These are phyloP conservation scores for Miscanthus lutarioriparius DNA, from an alignment of 176 grass and related monocot genomes.

Conservation along the genomic window DNA sequence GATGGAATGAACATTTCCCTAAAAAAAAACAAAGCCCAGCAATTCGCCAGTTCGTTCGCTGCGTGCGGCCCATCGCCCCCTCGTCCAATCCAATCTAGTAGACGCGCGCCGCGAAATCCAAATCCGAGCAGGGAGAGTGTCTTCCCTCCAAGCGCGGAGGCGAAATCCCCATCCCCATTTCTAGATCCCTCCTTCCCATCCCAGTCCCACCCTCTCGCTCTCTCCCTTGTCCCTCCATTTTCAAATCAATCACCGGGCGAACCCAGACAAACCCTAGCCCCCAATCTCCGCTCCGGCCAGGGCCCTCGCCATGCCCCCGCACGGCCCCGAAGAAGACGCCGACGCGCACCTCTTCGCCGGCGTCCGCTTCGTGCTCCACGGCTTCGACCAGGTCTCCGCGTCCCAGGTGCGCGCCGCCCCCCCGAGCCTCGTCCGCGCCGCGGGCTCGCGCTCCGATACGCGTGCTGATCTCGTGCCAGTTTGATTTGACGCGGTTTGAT, in stretches of 20 bases:
- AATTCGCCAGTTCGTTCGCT: too few relatives aligned
- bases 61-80: too few relatives aligned
- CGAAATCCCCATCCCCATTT: not conserved
- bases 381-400: constrained; percentile 73
- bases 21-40: not conserved
- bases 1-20: too few relatives aligned
- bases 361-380: constrained; percentile 77
- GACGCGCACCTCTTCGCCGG: constrained; percentile 55
- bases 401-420: constrained; percentile 46
- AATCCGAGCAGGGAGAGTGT: not conserved
- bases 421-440: not conserved
- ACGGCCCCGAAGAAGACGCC: not conserved
- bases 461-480: not conserved
- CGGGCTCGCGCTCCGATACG: too few relatives aligned
- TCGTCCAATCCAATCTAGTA: too few relatives aligned
- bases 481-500: not conserved
- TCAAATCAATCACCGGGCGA: not conserved
- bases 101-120: not conserved
- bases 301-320: constrained; percentile 11
- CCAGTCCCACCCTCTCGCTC: too few relatives aligned
- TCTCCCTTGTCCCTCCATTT: not conserved
- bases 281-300: constrained; percentile 9
- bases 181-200: not conserved
- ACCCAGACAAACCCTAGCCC: not conserved
- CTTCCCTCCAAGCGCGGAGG: not conserved